A percentile compares a stretch with the other conserved stretches of the same genome.
Conservation (phyloP, 2,329 filamentous ascomycete genomes). For the Colletotrichum tamarilloi region DNA sequence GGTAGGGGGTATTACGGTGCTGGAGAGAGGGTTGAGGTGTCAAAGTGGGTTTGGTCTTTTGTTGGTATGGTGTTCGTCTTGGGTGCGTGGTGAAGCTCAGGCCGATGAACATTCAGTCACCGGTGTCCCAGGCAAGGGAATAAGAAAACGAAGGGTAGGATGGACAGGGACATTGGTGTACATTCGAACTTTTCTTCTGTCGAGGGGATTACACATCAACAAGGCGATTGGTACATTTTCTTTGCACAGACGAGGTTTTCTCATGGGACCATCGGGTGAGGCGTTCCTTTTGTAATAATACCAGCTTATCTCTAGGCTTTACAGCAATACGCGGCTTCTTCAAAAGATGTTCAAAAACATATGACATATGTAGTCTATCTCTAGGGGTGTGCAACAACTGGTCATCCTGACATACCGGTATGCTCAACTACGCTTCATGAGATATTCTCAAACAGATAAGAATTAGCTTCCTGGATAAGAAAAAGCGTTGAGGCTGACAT, state of each 20-base stretch:
- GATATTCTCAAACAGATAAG: no score
- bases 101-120: no score
- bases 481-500: background rate
- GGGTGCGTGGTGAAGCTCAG: background rate
- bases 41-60: slow-evolving; percentile 4
- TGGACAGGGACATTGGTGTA: background rate
- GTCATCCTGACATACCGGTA: background rate
- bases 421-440: no score
- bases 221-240: background rate
- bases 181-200: background rate
- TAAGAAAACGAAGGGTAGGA: background rate
- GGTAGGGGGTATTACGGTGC: slow-evolving; percentile 17
- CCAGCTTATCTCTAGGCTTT: no score
- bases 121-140: no score
- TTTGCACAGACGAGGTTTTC: background rate
- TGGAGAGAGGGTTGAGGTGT: slow-evolving; percentile 12
- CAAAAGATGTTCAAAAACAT: no score
- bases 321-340: no score
- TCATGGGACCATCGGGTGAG: background rate
- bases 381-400: no score
- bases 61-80: slow-evolving; percentile 4
- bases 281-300: background rate
- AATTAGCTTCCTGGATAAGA: no score
- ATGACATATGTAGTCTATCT: no score
- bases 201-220: background rate